Evolutionary conservation across 805 yeast species (phyloP), one percentile per base, ranked within the genome.

Genomic region (Kodamaea fukazawae): DNA sequence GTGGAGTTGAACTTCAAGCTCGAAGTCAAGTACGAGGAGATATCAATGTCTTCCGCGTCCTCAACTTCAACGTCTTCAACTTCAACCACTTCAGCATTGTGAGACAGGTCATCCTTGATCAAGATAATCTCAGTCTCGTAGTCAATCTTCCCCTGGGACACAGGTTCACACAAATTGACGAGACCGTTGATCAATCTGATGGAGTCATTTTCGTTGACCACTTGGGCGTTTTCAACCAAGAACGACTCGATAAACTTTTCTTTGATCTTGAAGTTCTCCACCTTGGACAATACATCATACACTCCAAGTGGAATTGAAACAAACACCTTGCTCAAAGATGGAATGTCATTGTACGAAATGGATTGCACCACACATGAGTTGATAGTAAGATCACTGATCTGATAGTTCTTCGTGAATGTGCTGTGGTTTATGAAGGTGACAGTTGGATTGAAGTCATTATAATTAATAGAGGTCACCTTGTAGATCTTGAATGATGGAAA

Each of bases 121-220:
- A 85, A 59, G 2, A 80, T 72, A 2, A 86, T 60, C n/a, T 65
- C 65, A 0, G 91, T 80, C 1, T 60, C 57, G 1, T 47, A 41
- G 14, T 62, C 57, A 1, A 83, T 50, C 5, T 56, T 47, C 1
- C 96, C 96, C 54, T 86, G 95, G 30, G 74, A 77, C 2, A 78
- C 70, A 0, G 95, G 95, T 49, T 86, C 95, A 55, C 88, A 78
- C 16, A 81, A 70, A 3, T 75, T 49, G 2, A 86, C 71, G 5
- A 53, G 51, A 14, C 84, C 84, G 45, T 72, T 71, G 13, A 78
- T 50, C 4, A 55, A 57, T 13, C 75, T 58, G 2, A 75, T 58
- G 6, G 49, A 36, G 44, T 73, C 78, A 16, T 73, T 75, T 33
- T 67, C 72, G 22, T 68, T 60, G 16, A 64, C 60, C 10, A 67